Percentiles rank a stretch among this genome's conserved stretches.
Conservation (phyloP, 495 filamentous ascomycete species). For the Tuber umbilicatum region DNA sequence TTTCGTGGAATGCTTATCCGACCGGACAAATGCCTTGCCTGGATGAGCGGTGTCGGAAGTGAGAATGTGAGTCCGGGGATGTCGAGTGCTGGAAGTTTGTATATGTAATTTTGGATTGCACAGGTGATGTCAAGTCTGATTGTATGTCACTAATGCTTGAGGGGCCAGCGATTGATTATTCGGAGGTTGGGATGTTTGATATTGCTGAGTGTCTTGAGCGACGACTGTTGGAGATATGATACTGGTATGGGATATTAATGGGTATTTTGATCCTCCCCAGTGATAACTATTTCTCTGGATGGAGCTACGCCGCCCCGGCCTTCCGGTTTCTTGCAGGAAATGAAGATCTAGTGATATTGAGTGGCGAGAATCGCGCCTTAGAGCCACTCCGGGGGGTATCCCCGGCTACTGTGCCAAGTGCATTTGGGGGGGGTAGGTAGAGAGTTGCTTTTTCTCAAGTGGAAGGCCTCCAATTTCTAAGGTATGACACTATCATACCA, state of each 20-base stretch:
- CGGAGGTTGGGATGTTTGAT: not conserved
- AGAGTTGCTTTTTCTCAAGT: not conserved
- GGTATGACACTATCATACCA: not conserved
- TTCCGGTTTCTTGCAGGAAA: not conserved
- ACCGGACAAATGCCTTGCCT: conserved; percentile 74
- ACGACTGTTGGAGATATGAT: not conserved
- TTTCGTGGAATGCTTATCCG: conserved; percentile 80
- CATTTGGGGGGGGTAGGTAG: not conserved
- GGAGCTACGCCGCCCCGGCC: not conserved
- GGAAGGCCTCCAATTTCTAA: not conserved
- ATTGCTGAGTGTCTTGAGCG: not conserved
- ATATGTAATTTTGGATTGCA: conserved; percentile 20
- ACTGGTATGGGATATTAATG: not conserved
- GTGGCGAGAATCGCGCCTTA: not conserved
- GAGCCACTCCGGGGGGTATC: not conserved
- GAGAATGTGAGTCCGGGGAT: conserved; percentile 42
- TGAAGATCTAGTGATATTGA: not conserved
- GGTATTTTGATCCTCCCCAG: not conserved
- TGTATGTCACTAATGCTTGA: not conserved
- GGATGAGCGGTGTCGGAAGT: conserved; percentile 37
- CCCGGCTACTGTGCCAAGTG: not conserved
- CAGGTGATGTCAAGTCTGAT: not conserved
- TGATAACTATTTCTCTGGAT: not conserved
- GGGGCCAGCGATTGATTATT: not conserved
- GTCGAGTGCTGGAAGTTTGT: conserved; percentile 34